Base-by-base conservation (phyloP, 1,139 yeast genomes). In the Taphrina betulina region DNA sequence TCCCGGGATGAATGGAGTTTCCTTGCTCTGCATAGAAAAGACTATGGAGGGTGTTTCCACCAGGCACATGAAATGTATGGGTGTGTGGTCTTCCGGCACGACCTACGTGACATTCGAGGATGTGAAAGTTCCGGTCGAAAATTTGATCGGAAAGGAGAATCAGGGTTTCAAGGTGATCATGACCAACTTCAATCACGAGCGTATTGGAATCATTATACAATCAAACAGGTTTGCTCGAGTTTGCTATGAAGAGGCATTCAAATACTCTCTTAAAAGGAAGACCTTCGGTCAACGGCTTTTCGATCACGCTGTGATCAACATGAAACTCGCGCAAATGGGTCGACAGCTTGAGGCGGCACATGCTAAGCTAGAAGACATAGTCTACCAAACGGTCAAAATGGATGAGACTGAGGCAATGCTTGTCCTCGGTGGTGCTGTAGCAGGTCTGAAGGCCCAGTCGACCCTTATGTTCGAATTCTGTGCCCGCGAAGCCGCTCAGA, bases 151-250 rank as follows among this genome's bases (percentile, higher is more conserved):
- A 58, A 62, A 69, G 63, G 76, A 72, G 63, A 73, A 73, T 65
- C 64, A 69, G 58, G 77, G 77, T 12, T 73, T 73, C 69, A 70
- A 71, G 67, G 74, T 72, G 57, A 72, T 73, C 64, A 71, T 73
- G 72, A 67, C 73, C 60, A 73, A 73, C 67, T 73, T 73, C 65
- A 73, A 73, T 68, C 77, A 73, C 64, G 76, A 73, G 65, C 71
- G 76, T 31, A 60, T 73, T 50, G 76, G 75, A 33, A 71, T 73
- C 57, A 68, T 72, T 60, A 66, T 69, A 53, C 76, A 72, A 63
- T 75, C 75, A 43, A 63, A 64, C 53, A 64, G 76, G 48, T 69
- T 72, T 63, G 69, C 76, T 24, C 70, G 77, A 31, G 72, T 73
- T 28, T 70, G 74, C 58, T 71, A 67, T 62, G 76, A 73, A 61